phyloP scores from a whole-genome alignment of 108 stramenopile species.

The Discostella stelligeroides region DNA sequence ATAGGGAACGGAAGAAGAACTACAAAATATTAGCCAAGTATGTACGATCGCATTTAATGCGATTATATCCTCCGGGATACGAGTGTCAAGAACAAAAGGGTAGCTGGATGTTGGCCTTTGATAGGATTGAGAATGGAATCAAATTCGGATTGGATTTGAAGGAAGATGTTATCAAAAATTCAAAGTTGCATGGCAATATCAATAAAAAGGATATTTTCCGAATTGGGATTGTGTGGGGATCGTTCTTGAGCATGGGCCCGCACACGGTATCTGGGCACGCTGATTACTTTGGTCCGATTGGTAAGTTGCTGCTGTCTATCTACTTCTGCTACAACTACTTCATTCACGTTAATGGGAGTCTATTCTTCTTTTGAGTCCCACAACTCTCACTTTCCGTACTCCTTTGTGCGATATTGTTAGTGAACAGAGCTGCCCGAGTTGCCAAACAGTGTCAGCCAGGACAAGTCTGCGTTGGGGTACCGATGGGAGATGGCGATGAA shows the following conservation, averaged over 20 bases:
- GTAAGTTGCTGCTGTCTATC: not conserved
- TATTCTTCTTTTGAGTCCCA: too few relatives aligned
- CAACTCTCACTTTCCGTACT: too few relatives aligned
- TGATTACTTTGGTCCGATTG: conserved; percentile 58
- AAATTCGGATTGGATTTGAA: conserved; percentile 50
- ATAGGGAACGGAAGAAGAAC: conserved; percentile 39
- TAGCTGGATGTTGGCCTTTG: conserved; percentile 55
- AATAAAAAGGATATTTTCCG: conserved; percentile 28
- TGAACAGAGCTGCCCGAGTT: conserved; percentile 53
- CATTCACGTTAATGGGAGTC: not conserved
- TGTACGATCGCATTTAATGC: conserved; percentile 46
- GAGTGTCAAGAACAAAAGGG: conserved; percentile 56
- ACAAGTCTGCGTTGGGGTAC: conserved; percentile 45
- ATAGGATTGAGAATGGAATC: conserved; percentile 41
- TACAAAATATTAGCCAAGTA: conserved; percentile 39
- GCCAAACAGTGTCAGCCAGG: conserved; percentile 45
- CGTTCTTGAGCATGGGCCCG: conserved; percentile 52
- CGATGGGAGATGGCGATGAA: conserved; percentile 38
- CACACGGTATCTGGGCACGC: conserved; percentile 54
- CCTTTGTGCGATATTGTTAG: conserved; percentile 4
- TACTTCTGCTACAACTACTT: not conserved
- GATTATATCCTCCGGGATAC: conserved; percentile 44
- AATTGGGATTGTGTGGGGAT: conserved; percentile 45
- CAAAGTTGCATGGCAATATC: conserved; percentile 23
- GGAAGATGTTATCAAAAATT: conserved; percentile 27